Percentiles rank a stretch among this genome's conserved stretches.
phyloP scores from a whole-genome alignment of 2,329 filamentous ascomycete species.

The Colletotrichum graminicola region DNA sequence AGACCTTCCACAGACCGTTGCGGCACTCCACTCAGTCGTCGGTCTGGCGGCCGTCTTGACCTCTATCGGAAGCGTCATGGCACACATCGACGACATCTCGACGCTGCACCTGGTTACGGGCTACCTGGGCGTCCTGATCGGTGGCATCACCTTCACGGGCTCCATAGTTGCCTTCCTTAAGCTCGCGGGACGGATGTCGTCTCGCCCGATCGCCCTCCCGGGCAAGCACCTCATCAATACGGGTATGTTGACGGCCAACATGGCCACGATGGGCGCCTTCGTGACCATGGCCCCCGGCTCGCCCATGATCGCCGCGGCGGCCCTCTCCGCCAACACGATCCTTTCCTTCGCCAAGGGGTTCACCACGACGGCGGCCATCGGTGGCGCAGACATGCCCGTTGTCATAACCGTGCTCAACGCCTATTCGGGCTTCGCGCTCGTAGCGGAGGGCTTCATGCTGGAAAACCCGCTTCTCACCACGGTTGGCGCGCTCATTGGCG shows the following conservation, averaged over 20 bases:
- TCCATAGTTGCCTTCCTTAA: conserved; percentile 92
- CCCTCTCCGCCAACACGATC: conserved; percentile 79
- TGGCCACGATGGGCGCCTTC: conserved; percentile 87
- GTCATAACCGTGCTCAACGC: conserved; percentile 92
- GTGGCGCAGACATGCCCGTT: conserved; percentile 94
- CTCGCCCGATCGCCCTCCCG: conserved; percentile 77
- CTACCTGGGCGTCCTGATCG: conserved; percentile 88
- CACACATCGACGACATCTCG: conserved; percentile 65
- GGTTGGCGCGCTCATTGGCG: conserved; percentile 87
- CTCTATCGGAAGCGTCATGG: conserved; percentile 86
- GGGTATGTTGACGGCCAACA: conserved; percentile 79
- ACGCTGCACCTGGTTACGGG: conserved; percentile 87
- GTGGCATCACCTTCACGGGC: conserved; percentile 90
- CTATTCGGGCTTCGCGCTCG: conserved; percentile 90
- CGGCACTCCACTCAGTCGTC: conserved; percentile 89
- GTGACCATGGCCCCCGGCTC: conserved; percentile 84
- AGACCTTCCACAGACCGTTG: conserved; percentile 89
- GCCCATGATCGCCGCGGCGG: conserved; percentile 82
- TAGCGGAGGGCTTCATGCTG: conserved; percentile 93
- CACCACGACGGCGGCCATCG: conserved; percentile 89
- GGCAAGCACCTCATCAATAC: conserved; percentile 83
- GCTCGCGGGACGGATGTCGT: conserved; percentile 85
- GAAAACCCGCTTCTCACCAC: conserved; percentile 88
- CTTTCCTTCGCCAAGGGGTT: conserved; percentile 89
- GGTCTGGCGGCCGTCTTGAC: conserved; percentile 90